Evolutionary conservation across 2,329 filamentous ascomycete species (phyloP).

Genomic region (Colletotrichum truncatum): DNA sequence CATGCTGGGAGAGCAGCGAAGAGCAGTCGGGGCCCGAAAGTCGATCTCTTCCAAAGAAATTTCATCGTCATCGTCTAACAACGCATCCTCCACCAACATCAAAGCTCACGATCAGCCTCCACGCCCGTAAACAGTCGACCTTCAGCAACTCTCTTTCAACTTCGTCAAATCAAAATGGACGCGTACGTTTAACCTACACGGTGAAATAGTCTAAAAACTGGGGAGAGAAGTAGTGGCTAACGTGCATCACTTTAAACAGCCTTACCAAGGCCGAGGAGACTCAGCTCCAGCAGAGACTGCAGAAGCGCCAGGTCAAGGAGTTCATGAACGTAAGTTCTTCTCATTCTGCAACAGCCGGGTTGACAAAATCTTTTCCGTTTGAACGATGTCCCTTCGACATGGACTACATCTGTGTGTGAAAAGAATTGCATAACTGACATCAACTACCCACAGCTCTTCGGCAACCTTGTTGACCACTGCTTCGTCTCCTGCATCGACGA

Average conservation of each 20-base stretch:
- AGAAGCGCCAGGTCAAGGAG: slow-evolving; percentile 98
- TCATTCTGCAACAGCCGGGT: too few relatives aligned
- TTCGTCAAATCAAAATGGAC: slow-evolving; percentile 32
- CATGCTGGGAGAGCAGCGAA: background rate
- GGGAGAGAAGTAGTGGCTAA: slow-evolving; percentile 29
- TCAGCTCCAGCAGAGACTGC: slow-evolving; percentile 93
- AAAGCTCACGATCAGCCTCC: background rate
- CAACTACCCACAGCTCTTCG: slow-evolving; percentile 57
- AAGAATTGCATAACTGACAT: slow-evolving; percentile 3
- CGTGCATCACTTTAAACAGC: slow-evolving; percentile 41
- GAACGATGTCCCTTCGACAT: too few relatives aligned
- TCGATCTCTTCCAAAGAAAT: slow-evolving; percentile 30
- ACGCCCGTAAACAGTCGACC: background rate
- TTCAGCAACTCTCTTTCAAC: background rate
- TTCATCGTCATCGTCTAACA: slow-evolving; percentile 31
- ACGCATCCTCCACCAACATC: background rate
- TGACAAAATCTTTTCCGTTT: too few relatives aligned
- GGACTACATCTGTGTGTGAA: too few relatives aligned
- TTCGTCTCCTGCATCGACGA: slow-evolving; percentile 98
- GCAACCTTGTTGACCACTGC: slow-evolving; percentile 83
- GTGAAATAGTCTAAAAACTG: slow-evolving; percentile 21
- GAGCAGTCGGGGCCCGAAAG: slow-evolving; percentile 4
- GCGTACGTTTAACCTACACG: slow-evolving; percentile 24
- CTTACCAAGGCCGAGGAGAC: slow-evolving; percentile 85
- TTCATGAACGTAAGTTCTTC: slow-evolving; percentile 93